Base-by-base conservation (phyloP, 768 basidiomycete genomes). In the Lactarius sanguifluus region DNA sequence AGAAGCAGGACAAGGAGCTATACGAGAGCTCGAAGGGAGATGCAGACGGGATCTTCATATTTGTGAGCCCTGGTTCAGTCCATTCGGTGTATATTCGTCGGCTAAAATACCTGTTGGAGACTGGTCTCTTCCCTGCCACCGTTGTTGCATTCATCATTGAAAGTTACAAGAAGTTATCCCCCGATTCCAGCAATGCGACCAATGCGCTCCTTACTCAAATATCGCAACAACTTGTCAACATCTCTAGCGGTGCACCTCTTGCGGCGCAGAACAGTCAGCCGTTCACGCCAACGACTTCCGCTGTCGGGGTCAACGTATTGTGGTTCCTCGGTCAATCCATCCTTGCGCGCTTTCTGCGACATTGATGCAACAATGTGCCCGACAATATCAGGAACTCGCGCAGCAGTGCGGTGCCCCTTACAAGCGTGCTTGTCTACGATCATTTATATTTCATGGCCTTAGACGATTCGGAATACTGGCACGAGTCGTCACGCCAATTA, bases 271-370 rank as follows among this genome's bases (percentile, higher is more conserved):
- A 28, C 28, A 28, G 28, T 28, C 57, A 28, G n/a, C n/a, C 40
- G 2, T 66, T 60, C 36, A 30, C 25, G 6, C 54, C 54, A 12
- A n/a, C 57, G 1, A 50, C 61, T 10, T 54, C 67, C 18, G 50
- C 52, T 18, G 41, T 62, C 55, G 55, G 69, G 57, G 59, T 61
- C 54, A 69, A 69, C 55, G 43, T 43, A 5, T 4, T 61, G 15
- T 69, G 50, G 62, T 52, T 61, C 23, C 43, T 64, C 20, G 69
- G 67, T 45, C 34, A 69, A 23, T 5, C 47, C 12, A 16, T 68
- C 43, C 28, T 34, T 47, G 36, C 41, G 60, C 45, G 1, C 56
- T 69, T 30, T 61, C 47, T 32, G 61, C 55, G 6, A 8, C 32
- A 10, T 23, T 47, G 38, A 41, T 60, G 5, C 52, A 60, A 10